Evolutionary conservation across 169 alveolate genomes (phyloP).

Genomic region (Sarcocystis neurona): DNA sequence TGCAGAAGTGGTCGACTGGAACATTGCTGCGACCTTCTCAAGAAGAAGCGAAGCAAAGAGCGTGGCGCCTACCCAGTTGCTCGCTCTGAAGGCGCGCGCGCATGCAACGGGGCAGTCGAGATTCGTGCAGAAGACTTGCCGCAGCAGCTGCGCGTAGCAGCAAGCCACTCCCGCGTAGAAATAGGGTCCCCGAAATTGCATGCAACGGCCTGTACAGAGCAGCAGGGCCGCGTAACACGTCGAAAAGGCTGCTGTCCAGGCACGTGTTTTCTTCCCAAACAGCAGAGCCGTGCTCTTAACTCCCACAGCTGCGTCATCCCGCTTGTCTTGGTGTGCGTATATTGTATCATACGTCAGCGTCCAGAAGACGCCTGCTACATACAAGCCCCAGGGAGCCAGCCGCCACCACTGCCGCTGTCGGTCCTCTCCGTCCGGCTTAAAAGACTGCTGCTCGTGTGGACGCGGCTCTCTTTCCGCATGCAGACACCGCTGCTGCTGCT

Average conservation of each 20-base stretch:
- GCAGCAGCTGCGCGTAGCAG: slow-evolving; percentile 3
- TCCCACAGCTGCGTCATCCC: slow-evolving; percentile 84
- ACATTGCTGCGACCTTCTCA: not conserved
- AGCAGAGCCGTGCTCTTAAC: slow-evolving; percentile 88
- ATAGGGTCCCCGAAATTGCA: not conserved
- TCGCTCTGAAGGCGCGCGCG: slow-evolving; percentile 1
- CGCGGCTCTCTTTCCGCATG: no score
- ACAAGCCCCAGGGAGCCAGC: slow-evolving; percentile 65
- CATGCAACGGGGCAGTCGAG: slow-evolving; percentile 31
- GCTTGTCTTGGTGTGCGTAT: slow-evolving; percentile 93
- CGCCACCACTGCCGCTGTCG: no score
- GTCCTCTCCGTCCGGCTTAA: no score
- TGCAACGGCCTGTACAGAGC: not conserved
- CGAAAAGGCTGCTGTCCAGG: slow-evolving; percentile 1
- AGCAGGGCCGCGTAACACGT: slow-evolving; percentile 23
- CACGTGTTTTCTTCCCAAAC: not conserved
- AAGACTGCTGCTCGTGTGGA: no score
- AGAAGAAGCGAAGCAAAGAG: not conserved
- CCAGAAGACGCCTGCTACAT: slow-evolving; percentile 82
- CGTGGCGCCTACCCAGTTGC: slow-evolving; percentile 16
- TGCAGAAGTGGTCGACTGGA: no score
- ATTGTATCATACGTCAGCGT: slow-evolving; percentile 93
- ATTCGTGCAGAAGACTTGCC: not conserved
- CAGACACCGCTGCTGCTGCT: no score
- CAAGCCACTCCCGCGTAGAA: not conserved